These are phyloP conservation scores for Didymella segeticola DNA, from an alignment of 2,329 filamentous ascomycete species.

Conservation along the genomic window DNA sequence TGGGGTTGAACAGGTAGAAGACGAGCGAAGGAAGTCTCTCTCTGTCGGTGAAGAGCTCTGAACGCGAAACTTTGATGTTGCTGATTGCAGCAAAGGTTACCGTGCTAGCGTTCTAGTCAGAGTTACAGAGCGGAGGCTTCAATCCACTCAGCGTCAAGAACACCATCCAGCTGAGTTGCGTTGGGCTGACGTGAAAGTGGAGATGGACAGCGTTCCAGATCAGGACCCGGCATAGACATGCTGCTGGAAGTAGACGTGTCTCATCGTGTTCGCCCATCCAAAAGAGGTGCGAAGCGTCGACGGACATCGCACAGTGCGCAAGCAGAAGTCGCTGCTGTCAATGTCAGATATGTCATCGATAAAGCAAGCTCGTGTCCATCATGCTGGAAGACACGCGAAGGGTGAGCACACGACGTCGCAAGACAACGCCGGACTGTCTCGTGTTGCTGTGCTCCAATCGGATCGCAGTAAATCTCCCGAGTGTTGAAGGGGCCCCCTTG, in stretches of 20 bases:
- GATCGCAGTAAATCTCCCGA: conserved; percentile 16
- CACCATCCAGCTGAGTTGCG: conserved; percentile 23
- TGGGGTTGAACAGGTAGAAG: conserved; percentile 7
- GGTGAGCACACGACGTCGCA: conserved; percentile 14
- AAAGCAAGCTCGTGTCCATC: conserved; percentile 2
- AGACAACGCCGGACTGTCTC: conserved; percentile 10
- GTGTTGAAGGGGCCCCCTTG: conserved; percentile 16
- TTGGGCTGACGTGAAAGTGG: conserved; percentile 29
- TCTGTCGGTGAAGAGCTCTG: conserved; percentile 17
- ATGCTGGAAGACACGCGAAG: neutral
- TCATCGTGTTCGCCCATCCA: conserved; percentile 27
- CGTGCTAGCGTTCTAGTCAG: conserved; percentile 9
- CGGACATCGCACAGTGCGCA: conserved; percentile 9
- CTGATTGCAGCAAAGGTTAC: conserved; percentile 13
- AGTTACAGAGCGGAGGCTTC: conserved; percentile 12
- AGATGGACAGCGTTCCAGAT: conserved; percentile 25
- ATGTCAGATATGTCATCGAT: conserved; percentile 20
- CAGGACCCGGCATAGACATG: conserved; percentile 1
- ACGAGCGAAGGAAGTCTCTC: conserved; percentile 2
- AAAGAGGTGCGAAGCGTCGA: conserved; percentile 2
- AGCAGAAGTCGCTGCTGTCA: conserved; percentile 13
- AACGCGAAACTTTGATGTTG: conserved; percentile 11
- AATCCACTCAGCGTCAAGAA: conserved; percentile 9
- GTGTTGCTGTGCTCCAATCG: conserved; percentile 16
- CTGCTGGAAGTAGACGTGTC: conserved; percentile 21